Evolutionary conservation across 345 rosid genomes (phyloP), one percentile per base, ranked within the genome.

Genomic region (Crucihimalaya himalaica): DNA sequence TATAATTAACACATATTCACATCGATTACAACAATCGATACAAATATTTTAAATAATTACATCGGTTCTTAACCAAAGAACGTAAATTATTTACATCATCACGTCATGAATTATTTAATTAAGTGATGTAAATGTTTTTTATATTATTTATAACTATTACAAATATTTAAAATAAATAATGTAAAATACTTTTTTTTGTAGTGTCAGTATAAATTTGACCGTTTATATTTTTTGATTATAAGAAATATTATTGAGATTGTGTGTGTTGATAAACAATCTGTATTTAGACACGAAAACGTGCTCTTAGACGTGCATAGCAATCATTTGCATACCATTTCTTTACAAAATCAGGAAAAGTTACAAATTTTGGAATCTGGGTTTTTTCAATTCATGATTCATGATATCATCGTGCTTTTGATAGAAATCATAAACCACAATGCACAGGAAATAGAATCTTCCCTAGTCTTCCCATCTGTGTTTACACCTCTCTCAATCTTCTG

Each of bases 291-390:
- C 20, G 45, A 48, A 71, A 71, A 57, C 72, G 71, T 77, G 80
- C 45, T 39, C 29, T 8, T 63, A 70, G 80, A 70, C 75, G 71
- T 70, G 80, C 75, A 70, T 55, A 77, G 62, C 80, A 70, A 46
- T 56, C 64, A 63, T 61, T 43, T 61, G 58, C 55, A 32, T 15
- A 63, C 27, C 43, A 31, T n/a, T 43, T 69, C 63, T n/a, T 32
- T 43, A 52, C 70, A 53, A 54, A 55, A 55, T 35, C 34, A 2
- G n/a, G 27, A 63, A 35, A 51, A 1, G 4, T 21, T 29, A 43
- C 18, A 18, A 43, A 20, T 60, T 60, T 68, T 63, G 74, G 42
- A 67, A 58, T 31, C 47, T 74, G 70, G 45, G 32, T 52, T 54
- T 28, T 31, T 11, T 19, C 21, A 3, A 13, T 55, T 25, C 20